Evolutionary conservation across 2,329 filamentous ascomycete species (phyloP), one percentile per base, ranked within the genome.

Genomic region (Curvularia spicifera): DNA sequence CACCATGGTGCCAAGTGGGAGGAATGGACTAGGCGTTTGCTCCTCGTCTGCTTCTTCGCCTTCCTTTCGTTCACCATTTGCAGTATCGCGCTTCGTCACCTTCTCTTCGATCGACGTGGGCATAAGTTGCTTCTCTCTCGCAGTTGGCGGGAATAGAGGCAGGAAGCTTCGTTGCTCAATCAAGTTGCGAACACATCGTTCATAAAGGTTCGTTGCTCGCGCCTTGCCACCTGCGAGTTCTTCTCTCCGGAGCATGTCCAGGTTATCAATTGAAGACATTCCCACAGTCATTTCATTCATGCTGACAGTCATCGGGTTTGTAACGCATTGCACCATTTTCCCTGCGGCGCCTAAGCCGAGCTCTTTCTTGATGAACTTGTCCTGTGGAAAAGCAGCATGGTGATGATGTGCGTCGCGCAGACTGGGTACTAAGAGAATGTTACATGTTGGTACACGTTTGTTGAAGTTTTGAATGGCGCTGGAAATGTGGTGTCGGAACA

Each of bases 81-180:
- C 35, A 39, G 43, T 33, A 84, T 67, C 59, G 3, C 64, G 67
- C 87, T 89, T 29, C 88, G 89, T 63, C 91, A 79, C 64, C 81
- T 73, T 75, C 26, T 73, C 71, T 15, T 73, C 69, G 2, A 80
- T 76, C 12, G 67, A 68, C 0, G 74, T 69, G 20, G 70, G 70
- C 8, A 64, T 60, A 1, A 89, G 87, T 54, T 96, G 78, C 61
- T 83, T 86, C 56, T 86, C 83, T 48, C 93, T 84, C 50, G 90
- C 87, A 12, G 88, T 84, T 0, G 94, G 88, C 5, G 95, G 95
- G 71, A 93, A 97, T 0, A 98, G 79, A 0, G 95, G 95, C 70
- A 92, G 92, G 77, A 93, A 98, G 72, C 95, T 93, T 6, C 93
- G 83, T 78, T 98, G 95, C 77, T 97, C 90, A 56, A 99, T 86